Base-by-base conservation (phyloP, 2,329 filamentous ascomycete genomes). In the Aspergillus neotritici region DNA sequence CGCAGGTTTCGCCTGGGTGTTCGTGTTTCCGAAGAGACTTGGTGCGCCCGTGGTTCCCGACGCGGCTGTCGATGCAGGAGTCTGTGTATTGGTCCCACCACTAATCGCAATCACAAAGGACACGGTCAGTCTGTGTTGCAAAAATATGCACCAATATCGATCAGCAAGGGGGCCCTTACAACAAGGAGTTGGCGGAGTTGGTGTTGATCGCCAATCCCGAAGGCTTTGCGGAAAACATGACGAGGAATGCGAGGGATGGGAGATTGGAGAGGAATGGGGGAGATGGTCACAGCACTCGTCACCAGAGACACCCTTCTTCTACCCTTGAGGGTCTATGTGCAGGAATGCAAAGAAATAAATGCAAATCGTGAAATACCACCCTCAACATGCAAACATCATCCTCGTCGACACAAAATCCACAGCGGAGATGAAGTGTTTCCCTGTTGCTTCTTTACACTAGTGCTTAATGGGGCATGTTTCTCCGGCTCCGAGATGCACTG, bases 131-230 rank as follows among this genome's bases (percentile, higher is more conserved):
- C 9, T 8, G 21, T 25, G 21, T 25, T 25, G 21, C 21, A 25
- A 25, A 25, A 25, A 8, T 25, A 25, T 25, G 21, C 21, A n/a
- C n/a, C n/a, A 25, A 8, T 8, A 25, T 2, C 21, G 9, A 25
- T 8, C 21, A 25, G 21, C 21, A 37, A 38, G 28, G 31, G 30
- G 37, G 31, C 11, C 65, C 71, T 62, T 62, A 74, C 72, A 74
- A 74, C 35, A 73, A 62, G 40, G 69, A 68, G 58, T 72, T 71
- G 38, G 63, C 62, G 16, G 66, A 63, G 48, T 69, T 70, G 14
- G 77, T 79, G 55, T 79, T 80, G 55, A 79, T 71, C 46, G 70
- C 75, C 57, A 79, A 44, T 55, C 58, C 55, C 25, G 65, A 55
- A 28, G 64, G 54, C 53, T 68, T 68, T 37, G 62, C 47, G 41